Evolutionary conservation across 129 eudicot species (phyloP).

Genomic region (Artemisia argyi): DNA sequence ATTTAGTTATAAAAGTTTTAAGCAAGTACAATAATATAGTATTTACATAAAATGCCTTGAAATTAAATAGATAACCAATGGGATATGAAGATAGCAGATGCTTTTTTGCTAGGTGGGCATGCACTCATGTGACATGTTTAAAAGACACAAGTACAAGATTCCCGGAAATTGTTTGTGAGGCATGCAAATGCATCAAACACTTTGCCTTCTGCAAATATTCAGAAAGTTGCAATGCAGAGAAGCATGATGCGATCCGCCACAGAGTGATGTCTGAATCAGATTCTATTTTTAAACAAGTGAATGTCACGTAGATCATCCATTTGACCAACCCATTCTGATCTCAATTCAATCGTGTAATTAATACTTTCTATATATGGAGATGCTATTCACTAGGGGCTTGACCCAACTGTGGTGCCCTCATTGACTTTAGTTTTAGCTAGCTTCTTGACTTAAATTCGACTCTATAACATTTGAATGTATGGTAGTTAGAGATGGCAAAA

Average conservation of each 20-base stretch:
- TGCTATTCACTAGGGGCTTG: no score
- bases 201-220: slow-evolving; percentile 3
- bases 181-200: slow-evolving; percentile 1
- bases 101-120: slow-evolving; percentile 1
- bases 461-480: no score
- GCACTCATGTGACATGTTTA: slow-evolving; percentile 6
- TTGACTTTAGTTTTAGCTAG: no score
- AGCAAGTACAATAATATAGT: background rate
- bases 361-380: no score
- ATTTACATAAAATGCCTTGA: background rate
- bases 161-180: slow-evolving; percentile 10
- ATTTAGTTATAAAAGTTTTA: no score
- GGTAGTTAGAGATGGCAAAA: no score
- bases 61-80: background rate
- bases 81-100: background rate
- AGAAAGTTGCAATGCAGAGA: slow-evolving; percentile 11
- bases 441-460: no score
- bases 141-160: slow-evolving; percentile 13
- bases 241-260: slow-evolving; percentile 14
- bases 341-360: background rate
- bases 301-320: slow-evolving; percentile 1
- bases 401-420: no score
- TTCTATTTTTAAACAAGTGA: slow-evolving; percentile 8
- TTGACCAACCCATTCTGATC: background rate
- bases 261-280: slow-evolving; percentile 15